These are phyloP conservation scores for Calocera viscosa DNA, from an alignment of 768 basidiomycete species.

Conservation along the genomic window DNA sequence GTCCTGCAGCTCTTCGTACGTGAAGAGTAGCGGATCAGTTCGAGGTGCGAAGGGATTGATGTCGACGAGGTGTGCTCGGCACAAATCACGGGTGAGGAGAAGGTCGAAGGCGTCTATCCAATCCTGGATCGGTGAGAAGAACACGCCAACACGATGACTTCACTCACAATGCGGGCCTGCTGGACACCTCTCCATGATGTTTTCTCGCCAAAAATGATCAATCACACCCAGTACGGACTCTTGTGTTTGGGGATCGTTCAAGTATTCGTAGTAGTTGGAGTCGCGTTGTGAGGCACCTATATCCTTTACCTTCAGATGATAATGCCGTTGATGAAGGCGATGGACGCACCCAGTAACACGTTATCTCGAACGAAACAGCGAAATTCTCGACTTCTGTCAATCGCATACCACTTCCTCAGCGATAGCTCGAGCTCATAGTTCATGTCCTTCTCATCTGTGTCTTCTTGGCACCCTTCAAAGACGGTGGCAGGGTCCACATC, in stretches of 20 bases:
- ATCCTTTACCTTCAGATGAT: not conserved
- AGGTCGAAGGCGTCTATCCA: constrained; percentile 66
- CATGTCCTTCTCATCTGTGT: constrained; percentile 16
- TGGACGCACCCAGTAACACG: constrained; percentile 49
- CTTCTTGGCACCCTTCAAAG: constrained; percentile 49
- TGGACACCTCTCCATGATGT: constrained; percentile 51
- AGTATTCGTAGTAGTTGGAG: constrained; percentile 74
- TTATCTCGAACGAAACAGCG: constrained; percentile 78
- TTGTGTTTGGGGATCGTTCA: constrained; percentile 50
- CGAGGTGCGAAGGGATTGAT: constrained; percentile 78
- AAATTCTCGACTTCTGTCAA: constrained; percentile 74
- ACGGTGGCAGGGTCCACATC: constrained; percentile 50
- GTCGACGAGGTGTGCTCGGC: constrained; percentile 70
- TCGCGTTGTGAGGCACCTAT: constrained; percentile 84
- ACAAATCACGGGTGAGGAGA: constrained; percentile 68
- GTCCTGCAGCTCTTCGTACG: constrained; percentile 56
- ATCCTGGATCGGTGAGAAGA: not conserved
- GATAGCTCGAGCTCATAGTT: constrained; percentile 64
- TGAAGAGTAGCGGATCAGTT: constrained; percentile 82
- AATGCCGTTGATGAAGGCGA: not conserved
- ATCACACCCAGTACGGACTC: constrained; percentile 42
- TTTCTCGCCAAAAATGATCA: constrained; percentile 50
- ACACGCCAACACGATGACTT: not conserved
- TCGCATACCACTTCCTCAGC: constrained; percentile 76
- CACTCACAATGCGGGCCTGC: constrained; percentile 52